Percentiles rank a stretch among this genome's conserved stretches.
Evolutionary conservation across 768 basidiomycete genomes (phyloP).

Genomic region (Pleurotus tuber-regium): DNA sequence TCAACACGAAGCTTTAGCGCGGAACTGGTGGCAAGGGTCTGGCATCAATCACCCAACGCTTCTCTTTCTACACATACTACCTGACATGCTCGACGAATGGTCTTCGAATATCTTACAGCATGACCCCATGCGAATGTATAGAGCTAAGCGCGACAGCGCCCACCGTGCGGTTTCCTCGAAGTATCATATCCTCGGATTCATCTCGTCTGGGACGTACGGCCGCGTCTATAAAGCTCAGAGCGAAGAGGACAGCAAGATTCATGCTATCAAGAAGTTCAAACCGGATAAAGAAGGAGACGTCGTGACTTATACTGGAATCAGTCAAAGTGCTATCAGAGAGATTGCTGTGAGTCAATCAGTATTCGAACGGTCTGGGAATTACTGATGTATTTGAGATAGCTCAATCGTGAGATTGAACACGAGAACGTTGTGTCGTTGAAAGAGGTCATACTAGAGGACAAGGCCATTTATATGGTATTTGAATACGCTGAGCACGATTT

Average conservation of each 20-base stretch:
- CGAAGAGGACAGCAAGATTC: constrained; percentile 66
- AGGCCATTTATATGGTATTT: constrained; percentile 99
- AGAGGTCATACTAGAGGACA: constrained; percentile 96
- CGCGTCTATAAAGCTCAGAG: constrained; percentile 97
- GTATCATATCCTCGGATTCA: constrained; percentile 93
- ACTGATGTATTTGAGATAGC: too few relatives aligned
- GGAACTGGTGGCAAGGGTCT: too few relatives aligned
- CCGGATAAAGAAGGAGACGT: constrained; percentile 99
- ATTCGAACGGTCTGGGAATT: too few relatives aligned
- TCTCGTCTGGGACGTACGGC: constrained; percentile 97
- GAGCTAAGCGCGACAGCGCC: constrained; percentile 70
- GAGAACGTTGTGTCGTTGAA: constrained; percentile 89
- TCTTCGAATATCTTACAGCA: constrained; percentile 43
- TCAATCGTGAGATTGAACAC: constrained; percentile 87
- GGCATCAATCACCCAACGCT: too few relatives aligned
- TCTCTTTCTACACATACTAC: too few relatives aligned
- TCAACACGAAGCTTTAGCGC: too few relatives aligned
- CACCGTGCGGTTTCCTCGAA: constrained; percentile 72
- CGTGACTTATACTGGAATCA: constrained; percentile 93
- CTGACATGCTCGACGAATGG: constrained; percentile 32
- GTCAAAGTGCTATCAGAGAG: constrained; percentile 95
- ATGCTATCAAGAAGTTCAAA: constrained; percentile 99
- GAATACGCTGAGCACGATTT: constrained; percentile 99
- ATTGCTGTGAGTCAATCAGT: constrained; percentile 88
- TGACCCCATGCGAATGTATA: constrained; percentile 87